These are phyloP conservation scores for Medicago lupulina DNA, from an alignment of 306 rosid genomes.

Conservation along the genomic window DNA sequence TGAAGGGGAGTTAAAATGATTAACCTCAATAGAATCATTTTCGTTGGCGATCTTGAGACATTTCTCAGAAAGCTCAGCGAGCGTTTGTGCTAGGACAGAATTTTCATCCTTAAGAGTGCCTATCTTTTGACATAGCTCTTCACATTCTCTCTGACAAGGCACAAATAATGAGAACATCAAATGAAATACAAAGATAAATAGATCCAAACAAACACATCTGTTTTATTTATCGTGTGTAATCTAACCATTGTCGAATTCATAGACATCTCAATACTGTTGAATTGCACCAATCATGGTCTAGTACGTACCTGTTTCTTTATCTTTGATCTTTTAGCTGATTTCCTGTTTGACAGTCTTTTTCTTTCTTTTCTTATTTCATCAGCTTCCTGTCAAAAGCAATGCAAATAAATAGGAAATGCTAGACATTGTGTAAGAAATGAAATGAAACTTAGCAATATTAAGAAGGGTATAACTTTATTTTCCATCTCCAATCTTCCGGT, in stretches of 20 bases:
- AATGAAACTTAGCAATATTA: constrained; percentile 17
- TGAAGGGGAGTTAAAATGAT: constrained; percentile 39
- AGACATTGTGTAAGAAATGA: neutral
- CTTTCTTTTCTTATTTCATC: constrained; percentile 56
- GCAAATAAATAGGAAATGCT: constrained; percentile 20
- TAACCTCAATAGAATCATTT: constrained; percentile 51
- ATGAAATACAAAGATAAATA: neutral
- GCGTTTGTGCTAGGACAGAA: constrained; percentile 38
- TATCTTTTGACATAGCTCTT: constrained; percentile 39
- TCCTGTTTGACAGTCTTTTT: constrained; percentile 65
- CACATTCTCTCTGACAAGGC: constrained; percentile 55
- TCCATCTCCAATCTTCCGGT: neutral
- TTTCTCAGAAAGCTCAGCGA: constrained; percentile 47
- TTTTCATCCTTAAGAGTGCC: constrained; percentile 39
- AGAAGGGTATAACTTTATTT: neutral
- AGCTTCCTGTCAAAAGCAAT: constrained; percentile 54
- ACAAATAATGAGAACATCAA: constrained; percentile 19
- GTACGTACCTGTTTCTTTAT: constrained; percentile 56
- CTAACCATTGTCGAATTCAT: neutral
- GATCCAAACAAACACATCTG: too few species aligned
- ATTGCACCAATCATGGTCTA: constrained; percentile 5
- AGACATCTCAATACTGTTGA: neutral
- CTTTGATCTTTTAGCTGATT: constrained; percentile 72
- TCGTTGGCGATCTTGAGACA: constrained; percentile 45
- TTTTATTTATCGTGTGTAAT: neutral